phyloP scores from a whole-genome alignment of 1,284 basidiomycete genomes.

The Marasmius oreades region DNA sequence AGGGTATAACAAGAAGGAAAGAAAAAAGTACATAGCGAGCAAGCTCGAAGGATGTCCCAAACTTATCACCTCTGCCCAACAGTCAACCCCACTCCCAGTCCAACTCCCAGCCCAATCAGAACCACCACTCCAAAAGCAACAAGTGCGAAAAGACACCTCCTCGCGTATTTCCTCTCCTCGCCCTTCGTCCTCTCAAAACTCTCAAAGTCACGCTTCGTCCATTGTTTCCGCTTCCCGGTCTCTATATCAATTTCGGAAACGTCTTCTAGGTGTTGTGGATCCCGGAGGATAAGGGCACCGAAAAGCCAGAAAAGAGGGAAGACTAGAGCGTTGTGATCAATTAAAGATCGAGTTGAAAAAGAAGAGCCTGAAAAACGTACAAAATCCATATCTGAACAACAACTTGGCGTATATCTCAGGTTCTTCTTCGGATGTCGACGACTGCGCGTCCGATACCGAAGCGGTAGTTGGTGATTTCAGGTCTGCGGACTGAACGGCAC shows the following conservation, averaged over 20 bases:
- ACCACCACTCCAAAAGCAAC: background rate
- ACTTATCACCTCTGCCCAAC: background rate
- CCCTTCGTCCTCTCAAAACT: background rate
- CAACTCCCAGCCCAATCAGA: background rate
- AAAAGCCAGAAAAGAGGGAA: constrained; percentile 2
- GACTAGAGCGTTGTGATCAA: background rate
- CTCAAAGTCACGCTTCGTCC: background rate
- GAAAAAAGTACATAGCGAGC: too few relatives aligned
- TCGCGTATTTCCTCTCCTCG: background rate
- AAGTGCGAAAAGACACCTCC: background rate
- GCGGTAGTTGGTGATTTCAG: background rate
- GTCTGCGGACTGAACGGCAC: background rate
- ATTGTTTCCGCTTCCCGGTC: background rate
- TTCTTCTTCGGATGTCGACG: background rate
- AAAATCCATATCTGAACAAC: background rate
- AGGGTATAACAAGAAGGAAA: too few relatives aligned
- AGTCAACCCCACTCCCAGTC: background rate
- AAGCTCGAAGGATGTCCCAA: too few relatives aligned
- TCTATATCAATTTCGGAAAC: background rate
- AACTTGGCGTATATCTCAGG: background rate
- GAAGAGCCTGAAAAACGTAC: background rate
- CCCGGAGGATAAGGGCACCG: background rate
- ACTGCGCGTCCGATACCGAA: background rate
- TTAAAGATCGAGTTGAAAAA: background rate
- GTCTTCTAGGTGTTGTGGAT: background rate